Base-by-base conservation (phyloP, 2,329 filamentous ascomycete genomes). In the Meredithiella fracta region DNA sequence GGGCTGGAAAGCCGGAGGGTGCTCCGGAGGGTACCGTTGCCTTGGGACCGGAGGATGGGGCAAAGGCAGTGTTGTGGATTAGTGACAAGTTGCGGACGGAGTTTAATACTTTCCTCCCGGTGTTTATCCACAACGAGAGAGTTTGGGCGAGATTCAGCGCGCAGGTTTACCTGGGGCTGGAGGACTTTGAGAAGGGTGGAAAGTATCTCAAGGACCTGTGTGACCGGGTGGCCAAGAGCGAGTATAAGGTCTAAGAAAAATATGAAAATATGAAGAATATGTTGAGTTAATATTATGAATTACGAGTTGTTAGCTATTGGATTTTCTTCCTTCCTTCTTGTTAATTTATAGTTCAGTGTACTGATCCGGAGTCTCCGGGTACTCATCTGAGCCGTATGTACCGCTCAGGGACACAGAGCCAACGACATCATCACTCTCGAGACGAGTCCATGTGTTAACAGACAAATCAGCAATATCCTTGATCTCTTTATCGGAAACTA, bases 131-230 rank as follows among this genome's bases (percentile, higher is more conserved):
- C 61, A 73, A 69, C 0, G 76, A 75, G 0, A 73, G 73, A 54
- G 77, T 82, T 65, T 95, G 85, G 85, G 72, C 76, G 0, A 72
- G 91, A 51, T 64, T 94, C 51, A 89, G 85, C 64, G 86, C 79
- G 14, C 89, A 95, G 72, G 76, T 92, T 0, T 97, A 92, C 65
- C 68, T 96, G n/a, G 86, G 87, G 25, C 65, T 83, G 60, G 73
- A 73, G 11, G 89, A 96, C 67, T 95, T 92, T 64, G 78, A 83
- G 65, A 86, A 78, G 77, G 75, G 76, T 3, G 86, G 74, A 0
- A 64, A 71, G 53, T 70, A 76, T 7, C 66, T 92, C 63, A 76
- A 77, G 64, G 67, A 70, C 38, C 49, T 78, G 14, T 70, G 68
- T 56, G 64, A 67, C 53, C 66, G 72, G 57, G 69, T 73, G 4